Percentiles rank a stretch among this genome's conserved stretches.
These are phyloP conservation scores for Eutrema yunnanense DNA, from an alignment of 345 rosid species.

Conservation along the genomic window DNA sequence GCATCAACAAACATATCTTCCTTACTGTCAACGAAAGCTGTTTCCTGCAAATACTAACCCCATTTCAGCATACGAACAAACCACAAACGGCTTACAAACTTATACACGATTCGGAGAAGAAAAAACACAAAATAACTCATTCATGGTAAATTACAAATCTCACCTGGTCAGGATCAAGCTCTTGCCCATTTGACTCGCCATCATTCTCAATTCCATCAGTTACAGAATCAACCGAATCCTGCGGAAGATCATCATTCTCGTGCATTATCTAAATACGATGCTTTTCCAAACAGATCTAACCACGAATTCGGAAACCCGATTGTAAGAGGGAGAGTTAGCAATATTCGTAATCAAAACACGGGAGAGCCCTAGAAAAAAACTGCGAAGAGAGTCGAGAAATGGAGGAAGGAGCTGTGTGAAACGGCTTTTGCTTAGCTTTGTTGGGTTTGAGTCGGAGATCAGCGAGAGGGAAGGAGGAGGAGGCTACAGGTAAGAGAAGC, in stretches of 20 bases:
- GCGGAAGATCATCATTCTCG: constrained; percentile 33
- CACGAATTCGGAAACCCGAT: background rate
- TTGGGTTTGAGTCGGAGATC: constrained; percentile 2
- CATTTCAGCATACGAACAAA: background rate
- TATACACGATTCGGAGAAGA: background rate
- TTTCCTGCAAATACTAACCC: constrained; percentile 1
- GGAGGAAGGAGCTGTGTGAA: background rate
- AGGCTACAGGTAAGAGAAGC: background rate
- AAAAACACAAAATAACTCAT: background rate
- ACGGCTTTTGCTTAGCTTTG: background rate
- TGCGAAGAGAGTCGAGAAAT: background rate
- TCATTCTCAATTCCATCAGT: constrained; percentile 26
- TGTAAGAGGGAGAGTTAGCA: background rate
- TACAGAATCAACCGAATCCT: constrained; percentile 22
- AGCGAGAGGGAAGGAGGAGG: background rate
- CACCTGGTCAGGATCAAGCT: constrained; percentile 29
- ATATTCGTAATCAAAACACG: background rate
- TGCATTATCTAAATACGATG: constrained; percentile 35
- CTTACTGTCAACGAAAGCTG: constrained; percentile 48
- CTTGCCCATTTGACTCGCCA: constrained; percentile 13
- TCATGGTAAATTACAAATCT: background rate
- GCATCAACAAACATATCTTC: constrained; percentile 96
- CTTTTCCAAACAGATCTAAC: constrained; percentile 29
- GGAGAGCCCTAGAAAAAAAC: constrained; percentile 14
- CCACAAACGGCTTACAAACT: background rate